Conservation (phyloP, 306 rosid genomes). For the Inga laurina region DNA sequence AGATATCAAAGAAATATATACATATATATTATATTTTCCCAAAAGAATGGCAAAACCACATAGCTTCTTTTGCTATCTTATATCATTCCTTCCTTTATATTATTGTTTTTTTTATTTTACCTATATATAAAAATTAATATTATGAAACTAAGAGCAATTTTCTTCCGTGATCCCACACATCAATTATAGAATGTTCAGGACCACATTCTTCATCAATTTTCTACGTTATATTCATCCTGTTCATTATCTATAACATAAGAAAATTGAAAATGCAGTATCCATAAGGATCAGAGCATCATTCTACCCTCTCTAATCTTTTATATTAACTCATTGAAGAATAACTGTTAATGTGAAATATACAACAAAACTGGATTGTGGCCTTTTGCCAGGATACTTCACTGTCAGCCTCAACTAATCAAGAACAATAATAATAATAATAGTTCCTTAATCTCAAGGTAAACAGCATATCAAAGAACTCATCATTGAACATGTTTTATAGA, state of each 20-base stretch:
- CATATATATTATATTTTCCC: too few relatives aligned
- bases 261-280: neutral
- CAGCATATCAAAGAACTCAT: constrained; percentile 2
- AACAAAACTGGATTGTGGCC: neutral
- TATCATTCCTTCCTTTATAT: too few relatives aligned
- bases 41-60: too few relatives aligned
- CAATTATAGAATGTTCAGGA: too few relatives aligned
- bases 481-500: constrained; percentile 62
- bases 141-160: too few relatives aligned
- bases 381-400: neutral
- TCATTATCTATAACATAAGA: neutral
- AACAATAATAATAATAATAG: neutral
- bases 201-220: too few relatives aligned
- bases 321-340: neutral
- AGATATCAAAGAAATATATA: too few relatives aligned
- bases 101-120: too few relatives aligned
- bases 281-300: neutral
- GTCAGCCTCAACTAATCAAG: neutral
- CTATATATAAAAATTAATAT: too few relatives aligned
- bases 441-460: neutral
- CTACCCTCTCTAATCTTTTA: neutral
- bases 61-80: too few relatives aligned
- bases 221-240: too few relatives aligned
- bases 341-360: neutral
- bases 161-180: too few relatives aligned